phyloP scores from a whole-genome alignment of 257 asterid species.

The Craterostigma plantagineum region DNA sequence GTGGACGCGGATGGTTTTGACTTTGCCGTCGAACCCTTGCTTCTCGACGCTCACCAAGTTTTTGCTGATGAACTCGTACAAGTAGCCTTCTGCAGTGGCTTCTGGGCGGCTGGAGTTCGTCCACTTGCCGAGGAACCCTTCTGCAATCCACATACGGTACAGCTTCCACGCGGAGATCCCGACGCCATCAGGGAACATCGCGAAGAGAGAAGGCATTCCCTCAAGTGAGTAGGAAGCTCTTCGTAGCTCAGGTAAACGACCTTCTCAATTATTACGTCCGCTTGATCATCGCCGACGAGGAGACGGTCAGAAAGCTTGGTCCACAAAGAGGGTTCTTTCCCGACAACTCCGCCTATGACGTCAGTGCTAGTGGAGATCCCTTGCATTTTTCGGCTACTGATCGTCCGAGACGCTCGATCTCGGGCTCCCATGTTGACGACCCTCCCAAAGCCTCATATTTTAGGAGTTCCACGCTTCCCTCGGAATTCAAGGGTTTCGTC shows the following conservation, averaged over 20 bases:
- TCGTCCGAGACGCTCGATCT: not conserved
- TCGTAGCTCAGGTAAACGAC: not conserved
- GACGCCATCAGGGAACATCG: not conserved
- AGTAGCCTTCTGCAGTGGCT: not conserved
- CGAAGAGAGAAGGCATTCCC: not conserved
- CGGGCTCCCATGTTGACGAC: not conserved
- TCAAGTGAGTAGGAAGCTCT: not conserved
- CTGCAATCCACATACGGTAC: not conserved
- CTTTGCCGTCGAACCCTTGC: not conserved
- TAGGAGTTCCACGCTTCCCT: not conserved
- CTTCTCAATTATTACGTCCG: not conserved
- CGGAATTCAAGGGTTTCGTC: not conserved
- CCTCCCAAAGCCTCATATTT: not conserved
- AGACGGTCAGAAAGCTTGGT: not conserved
- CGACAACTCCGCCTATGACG: not conserved
- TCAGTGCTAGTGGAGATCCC: not conserved
- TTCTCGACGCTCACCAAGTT: not conserved
- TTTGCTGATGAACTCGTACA: not conserved
- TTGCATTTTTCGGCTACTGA: not conserved
- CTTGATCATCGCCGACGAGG: not conserved
- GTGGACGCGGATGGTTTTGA: not conserved
- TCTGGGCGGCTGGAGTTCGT: not conserved
- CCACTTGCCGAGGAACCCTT: too few species aligned
- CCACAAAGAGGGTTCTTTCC: not conserved
- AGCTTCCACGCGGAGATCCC: not conserved